These are phyloP conservation scores for Takashimella tepidaria DNA, from an alignment of 1,284 basidiomycete genomes.

Conservation along the genomic window DNA sequence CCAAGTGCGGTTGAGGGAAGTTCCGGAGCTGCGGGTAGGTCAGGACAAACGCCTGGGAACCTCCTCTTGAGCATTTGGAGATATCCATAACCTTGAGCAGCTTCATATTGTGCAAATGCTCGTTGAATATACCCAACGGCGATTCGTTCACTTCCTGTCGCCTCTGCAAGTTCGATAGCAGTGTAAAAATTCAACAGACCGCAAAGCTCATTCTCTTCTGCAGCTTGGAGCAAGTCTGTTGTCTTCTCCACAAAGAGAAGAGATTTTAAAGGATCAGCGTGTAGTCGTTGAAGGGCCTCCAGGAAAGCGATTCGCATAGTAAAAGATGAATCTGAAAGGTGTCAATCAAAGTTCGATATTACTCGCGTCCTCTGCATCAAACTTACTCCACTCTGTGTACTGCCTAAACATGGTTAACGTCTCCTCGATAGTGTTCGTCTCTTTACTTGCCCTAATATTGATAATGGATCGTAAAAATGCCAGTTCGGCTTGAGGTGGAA, in stretches of 20 bases:
- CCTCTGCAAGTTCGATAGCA: constrained; percentile 11
- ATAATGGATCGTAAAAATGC: neutral
- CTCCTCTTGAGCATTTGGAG: neutral
- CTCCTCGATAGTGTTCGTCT: neutral
- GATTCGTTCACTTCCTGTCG: constrained; percentile 12
- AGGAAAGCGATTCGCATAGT: constrained; percentile 7
- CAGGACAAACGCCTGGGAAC: neutral
- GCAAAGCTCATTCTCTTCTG: constrained; percentile 12
- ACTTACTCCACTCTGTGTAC: neutral
- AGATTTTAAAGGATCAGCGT: constrained; percentile 5
- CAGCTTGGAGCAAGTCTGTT: constrained; percentile 11
- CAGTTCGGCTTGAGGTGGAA: neutral
- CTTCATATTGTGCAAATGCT: constrained; percentile 2
- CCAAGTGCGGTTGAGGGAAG: too few relatives aligned
- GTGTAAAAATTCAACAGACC: constrained; percentile 21
- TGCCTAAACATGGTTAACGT: neutral
- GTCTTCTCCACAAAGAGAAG: constrained; percentile 13
- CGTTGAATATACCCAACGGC: constrained; percentile 14
- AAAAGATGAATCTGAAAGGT: neutral
- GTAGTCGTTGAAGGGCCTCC: constrained; percentile 1
- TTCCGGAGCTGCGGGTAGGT: neutral
- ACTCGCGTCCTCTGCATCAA: too few relatives aligned
- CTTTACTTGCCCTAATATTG: neutral
- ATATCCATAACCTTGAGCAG: neutral
- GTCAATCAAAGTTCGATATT: neutral